A percentile compares a stretch with the other conserved stretches of the same genome.
phyloP scores from a whole-genome alignment of 495 filamentous ascomycete species.

The Penicillium desertorum region DNA sequence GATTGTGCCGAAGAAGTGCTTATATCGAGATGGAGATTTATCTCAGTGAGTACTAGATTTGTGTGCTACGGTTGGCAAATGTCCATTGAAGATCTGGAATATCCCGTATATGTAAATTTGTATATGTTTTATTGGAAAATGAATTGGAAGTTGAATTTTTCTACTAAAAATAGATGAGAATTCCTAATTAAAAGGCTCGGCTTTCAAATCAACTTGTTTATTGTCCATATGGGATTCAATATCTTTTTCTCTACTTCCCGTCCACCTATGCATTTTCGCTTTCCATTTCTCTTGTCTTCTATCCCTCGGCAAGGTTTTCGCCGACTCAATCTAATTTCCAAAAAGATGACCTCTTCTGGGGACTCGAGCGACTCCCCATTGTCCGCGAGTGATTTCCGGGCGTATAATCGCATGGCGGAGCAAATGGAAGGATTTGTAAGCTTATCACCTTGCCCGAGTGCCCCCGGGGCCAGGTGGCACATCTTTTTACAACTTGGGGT shows the following conservation, averaged over 20 bases:
- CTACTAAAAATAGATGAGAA: neutral
- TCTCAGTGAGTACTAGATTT: conserved; percentile 52
- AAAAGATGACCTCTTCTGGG: conserved; percentile 3
- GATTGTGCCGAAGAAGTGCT: conserved; percentile 92
- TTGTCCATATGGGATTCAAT: too few relatives aligned
- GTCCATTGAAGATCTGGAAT: conserved; percentile 45
- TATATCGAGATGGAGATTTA: conserved; percentile 45
- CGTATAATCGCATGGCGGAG: conserved; percentile 72
- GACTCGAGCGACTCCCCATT: conserved; percentile 28
- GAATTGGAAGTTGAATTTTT: neutral
- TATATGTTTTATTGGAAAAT: neutral
- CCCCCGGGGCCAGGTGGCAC: too few relatives aligned
- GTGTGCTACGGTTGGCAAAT: conserved; percentile 45
- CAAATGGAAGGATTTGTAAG: conserved; percentile 75
- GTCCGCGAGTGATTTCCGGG: conserved; percentile 54
- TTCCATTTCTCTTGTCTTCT: conserved; percentile 7
- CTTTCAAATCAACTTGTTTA: conserved; percentile 18
- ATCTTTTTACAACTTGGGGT: neutral
- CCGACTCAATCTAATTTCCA: conserved; percentile 10
- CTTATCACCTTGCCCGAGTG: conserved; percentile 7
- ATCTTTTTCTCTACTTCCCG: conserved; percentile 9
- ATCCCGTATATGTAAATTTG: conserved; percentile 98
- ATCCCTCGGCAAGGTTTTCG: conserved; percentile 3
- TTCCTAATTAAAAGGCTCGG: conserved; percentile 27
- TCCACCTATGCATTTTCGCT: conserved; percentile 24